A percentile compares a stretch with the other conserved stretches of the same genome.
phyloP scores from a whole-genome alignment of 768 basidiomycete genomes.

The Xerocomus potaroensis region DNA sequence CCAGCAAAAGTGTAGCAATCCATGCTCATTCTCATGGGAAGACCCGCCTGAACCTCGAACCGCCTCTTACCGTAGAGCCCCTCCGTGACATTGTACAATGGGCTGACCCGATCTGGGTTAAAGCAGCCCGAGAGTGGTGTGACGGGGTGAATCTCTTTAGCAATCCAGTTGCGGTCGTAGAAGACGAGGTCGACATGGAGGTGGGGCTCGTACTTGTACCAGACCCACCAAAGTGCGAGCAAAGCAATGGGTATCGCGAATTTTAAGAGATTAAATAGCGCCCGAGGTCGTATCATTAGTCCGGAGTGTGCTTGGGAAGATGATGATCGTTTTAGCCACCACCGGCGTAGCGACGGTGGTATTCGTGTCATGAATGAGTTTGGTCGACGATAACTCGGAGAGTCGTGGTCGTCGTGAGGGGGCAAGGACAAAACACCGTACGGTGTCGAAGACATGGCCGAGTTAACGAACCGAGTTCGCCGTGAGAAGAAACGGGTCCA shows the following conservation, averaged over 20 bases:
- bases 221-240: conserved; percentile 31
- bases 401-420: conserved; percentile 10
- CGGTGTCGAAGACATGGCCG: conserved; percentile 7
- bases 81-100: conserved; percentile 64
- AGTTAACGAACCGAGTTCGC: too few relatives aligned
- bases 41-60: conserved; percentile 76
- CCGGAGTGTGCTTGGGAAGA: neutral
- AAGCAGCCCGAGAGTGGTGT: conserved; percentile 74
- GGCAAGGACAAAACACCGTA: conserved; percentile 12
- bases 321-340: conserved; percentile 5
- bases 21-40: conserved; percentile 72
- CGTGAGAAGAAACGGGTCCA: too few relatives aligned
- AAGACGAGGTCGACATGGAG: conserved; percentile 78
- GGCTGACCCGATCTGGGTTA: conserved; percentile 51
- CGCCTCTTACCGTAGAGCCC: conserved; percentile 57
- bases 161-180: conserved; percentile 73
- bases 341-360: conserved; percentile 1
- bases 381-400: neutral
- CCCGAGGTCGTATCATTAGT: conserved; percentile 27
- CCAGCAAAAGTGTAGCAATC: conserved; percentile 93
- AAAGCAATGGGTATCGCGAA: conserved; percentile 36
- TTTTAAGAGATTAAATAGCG: conserved; percentile 39
- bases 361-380: neutral
- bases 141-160: conserved; percentile 62
- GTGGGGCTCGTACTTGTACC: conserved; percentile 62